Evolutionary conservation across 371 early-diverging fungal genomes (phyloP).

Genomic region (Circinella minor): DNA sequence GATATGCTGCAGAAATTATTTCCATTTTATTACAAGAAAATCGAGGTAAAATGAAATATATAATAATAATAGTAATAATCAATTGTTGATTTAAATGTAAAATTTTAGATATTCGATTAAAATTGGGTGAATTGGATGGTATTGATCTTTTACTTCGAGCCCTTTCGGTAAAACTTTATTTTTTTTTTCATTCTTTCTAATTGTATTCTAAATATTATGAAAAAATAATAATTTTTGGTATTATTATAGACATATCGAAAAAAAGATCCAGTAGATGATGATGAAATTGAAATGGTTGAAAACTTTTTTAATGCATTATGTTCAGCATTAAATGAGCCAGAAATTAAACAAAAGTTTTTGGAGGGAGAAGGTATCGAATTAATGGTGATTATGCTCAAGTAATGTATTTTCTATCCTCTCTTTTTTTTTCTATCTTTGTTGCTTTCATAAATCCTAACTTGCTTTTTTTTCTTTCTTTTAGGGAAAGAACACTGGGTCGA

Average conservation of each 20-base stretch:
- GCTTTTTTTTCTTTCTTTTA: conserved; percentile 20
- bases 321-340: conserved; percentile 60
- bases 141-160: conserved; percentile 75
- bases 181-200: no score
- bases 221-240: neutral
- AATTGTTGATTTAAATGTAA: neutral
- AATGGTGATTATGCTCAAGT: conserved; percentile 89
- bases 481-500: conserved; percentile 78
- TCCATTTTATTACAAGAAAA: conserved; percentile 83
- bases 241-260: conserved; percentile 59
- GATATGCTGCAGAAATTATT: conserved; percentile 85
- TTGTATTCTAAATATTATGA: no score
- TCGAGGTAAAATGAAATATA: conserved; percentile 46
- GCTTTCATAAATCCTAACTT: no score
- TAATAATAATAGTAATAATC: neutral
- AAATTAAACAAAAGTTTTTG: conserved; percentile 73
- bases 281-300: conserved; percentile 90
- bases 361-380: conserved; percentile 90
- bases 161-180: conserved; percentile 48
- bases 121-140: conserved; percentile 67
- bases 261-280: conserved; percentile 82
- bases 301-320: conserved; percentile 87
- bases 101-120: conserved; percentile 63
- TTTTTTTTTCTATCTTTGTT: no score
- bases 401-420: conserved; percentile 16